These are phyloP conservation scores for Albugo candida DNA, from an alignment of 352 stramenopile species.

Conservation along the genomic window DNA sequence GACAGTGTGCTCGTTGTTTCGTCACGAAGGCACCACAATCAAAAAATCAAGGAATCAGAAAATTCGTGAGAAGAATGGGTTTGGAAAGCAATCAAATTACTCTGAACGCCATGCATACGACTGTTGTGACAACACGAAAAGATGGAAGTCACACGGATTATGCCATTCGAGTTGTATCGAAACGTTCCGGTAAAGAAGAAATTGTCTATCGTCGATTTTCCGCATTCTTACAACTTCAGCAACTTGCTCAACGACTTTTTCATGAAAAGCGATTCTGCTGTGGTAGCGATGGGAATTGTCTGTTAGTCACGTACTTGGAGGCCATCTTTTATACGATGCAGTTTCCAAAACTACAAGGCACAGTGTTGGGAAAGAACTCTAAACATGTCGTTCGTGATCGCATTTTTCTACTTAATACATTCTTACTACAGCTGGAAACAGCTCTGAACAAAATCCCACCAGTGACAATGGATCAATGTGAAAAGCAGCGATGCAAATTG, in stretches of 20 bases:
- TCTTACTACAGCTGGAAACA: slow-evolving; percentile 52
- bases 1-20: no score
- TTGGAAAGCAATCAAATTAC: slow-evolving; percentile 12
- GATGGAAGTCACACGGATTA: slow-evolving; percentile 69
- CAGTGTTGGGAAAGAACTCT: slow-evolving; percentile 64
- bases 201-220: slow-evolving; percentile 75
- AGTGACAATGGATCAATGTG: slow-evolving; percentile 45
- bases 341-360: slow-evolving; percentile 48
- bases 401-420: slow-evolving; percentile 67
- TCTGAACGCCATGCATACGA: slow-evolving; percentile 32
- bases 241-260: slow-evolving; percentile 44
- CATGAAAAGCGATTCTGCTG: slow-evolving; percentile 40
- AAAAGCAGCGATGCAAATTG: slow-evolving; percentile 29
- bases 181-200: slow-evolving; percentile 27
- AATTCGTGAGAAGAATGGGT: not conserved
- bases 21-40: no score
- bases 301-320: slow-evolving; percentile 47
- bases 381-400: slow-evolving; percentile 55
- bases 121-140: slow-evolving; percentile 57
- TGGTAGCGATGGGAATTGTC: slow-evolving; percentile 29
- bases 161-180: slow-evolving; percentile 51
- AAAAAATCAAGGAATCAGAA: no score
- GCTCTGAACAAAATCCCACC: slow-evolving; percentile 57
- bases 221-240: slow-evolving; percentile 68
- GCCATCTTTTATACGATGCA: slow-evolving; percentile 49